Base-by-base conservation (phyloP, 306 rosid genomes). In the Calophaca sinica region DNA sequence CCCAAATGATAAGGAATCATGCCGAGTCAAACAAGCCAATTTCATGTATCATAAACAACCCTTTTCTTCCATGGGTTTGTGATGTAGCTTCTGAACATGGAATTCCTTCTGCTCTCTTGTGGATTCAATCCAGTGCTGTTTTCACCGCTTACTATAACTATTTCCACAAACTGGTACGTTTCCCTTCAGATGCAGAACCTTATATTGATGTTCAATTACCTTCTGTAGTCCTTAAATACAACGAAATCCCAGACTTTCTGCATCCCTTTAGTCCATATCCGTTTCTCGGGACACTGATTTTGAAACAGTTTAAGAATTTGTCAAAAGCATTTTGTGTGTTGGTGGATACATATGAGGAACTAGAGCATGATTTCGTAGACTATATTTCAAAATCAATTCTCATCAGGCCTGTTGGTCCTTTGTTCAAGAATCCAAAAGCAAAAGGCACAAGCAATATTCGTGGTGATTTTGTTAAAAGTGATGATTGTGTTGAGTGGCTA, bases 61-160 rank as follows among this genome's bases (percentile, higher is more conserved):
- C 88, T 0, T 91, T 91, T 62, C 10, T 87, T 5, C 96, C 96
- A 0, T 91, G 96, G 97, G 88, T 86, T 29, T 59, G 50, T 46
- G 97, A 89, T 32, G 89, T 87, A 0, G 94, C 92, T 2, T 55
- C 57, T 9, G 77, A 73, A 5, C 74, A 80, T 7, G 62, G 54
- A 5, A 60, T 87, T 31, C 92, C 88, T 44, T 87, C 81, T 7
- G 84, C 90, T 20, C 28, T 87, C 51, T 69, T 91, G 1, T 91
- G 97, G 97, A 66, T 91, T 53, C 97, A 91, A 54, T 89, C 94
- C 2, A 64, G 64, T 9, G 88, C 97, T 33, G 79, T 78, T n/a
- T 85, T 89, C 32, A 57, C 88, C 0, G 65, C 87, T n/a, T 91
- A 91, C 14, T 89, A 87, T 42, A 83, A 84, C 26, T 80, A 73